phyloP scores from a whole-genome alignment of 2,329 filamentous ascomycete genomes.

The Coniochaeta ligniaria region DNA sequence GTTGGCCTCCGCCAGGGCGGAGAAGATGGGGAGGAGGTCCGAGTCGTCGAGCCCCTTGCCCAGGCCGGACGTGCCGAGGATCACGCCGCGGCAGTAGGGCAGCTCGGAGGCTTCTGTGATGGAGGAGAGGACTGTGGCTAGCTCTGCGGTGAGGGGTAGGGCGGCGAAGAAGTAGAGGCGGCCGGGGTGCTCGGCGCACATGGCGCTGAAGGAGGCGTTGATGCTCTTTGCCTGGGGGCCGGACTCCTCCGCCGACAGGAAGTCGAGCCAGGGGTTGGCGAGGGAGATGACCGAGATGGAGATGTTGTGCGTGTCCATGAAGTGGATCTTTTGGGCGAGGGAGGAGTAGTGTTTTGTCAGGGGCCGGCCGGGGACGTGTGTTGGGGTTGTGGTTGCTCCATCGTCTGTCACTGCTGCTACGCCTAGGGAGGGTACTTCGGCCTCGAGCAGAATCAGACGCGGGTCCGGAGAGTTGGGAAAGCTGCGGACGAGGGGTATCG shows the following conservation, averaged over 20 bases:
- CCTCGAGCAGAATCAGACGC: conserved; percentile 52
- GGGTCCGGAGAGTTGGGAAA: conserved; percentile 48
- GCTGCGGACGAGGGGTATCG: conserved; percentile 64
- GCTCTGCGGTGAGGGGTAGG: conserved; percentile 65
- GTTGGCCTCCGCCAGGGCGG: conserved; percentile 55
- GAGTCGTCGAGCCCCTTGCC: conserved; percentile 77
- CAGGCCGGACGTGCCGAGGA: conserved; percentile 78
- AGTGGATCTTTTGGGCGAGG: conserved; percentile 70
- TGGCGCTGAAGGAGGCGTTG: conserved; percentile 69
- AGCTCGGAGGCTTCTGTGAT: conserved; percentile 56
- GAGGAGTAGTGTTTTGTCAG: conserved; percentile 80
- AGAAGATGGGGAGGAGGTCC: conserved; percentile 63
- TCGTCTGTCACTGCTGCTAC: conserved; percentile 3
- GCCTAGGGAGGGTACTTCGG: conserved; percentile 18
- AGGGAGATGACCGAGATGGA: conserved; percentile 79
- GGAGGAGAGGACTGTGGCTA: conserved; percentile 54
- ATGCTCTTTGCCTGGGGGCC: conserved; percentile 57
- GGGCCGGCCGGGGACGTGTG: conserved; percentile 66
- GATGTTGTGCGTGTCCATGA: conserved; percentile 83
- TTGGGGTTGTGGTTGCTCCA: conserved; percentile 43
- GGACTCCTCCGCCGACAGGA: conserved; percentile 56
- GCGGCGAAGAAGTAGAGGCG: conserved; percentile 78
- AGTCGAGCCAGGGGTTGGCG: conserved; percentile 93
- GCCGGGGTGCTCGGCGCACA: conserved; percentile 60
- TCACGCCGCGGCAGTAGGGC: conserved; percentile 71